phyloP scores from a whole-genome alignment of 1,284 basidiomycete genomes.

The Tremellales sp. region DNA sequence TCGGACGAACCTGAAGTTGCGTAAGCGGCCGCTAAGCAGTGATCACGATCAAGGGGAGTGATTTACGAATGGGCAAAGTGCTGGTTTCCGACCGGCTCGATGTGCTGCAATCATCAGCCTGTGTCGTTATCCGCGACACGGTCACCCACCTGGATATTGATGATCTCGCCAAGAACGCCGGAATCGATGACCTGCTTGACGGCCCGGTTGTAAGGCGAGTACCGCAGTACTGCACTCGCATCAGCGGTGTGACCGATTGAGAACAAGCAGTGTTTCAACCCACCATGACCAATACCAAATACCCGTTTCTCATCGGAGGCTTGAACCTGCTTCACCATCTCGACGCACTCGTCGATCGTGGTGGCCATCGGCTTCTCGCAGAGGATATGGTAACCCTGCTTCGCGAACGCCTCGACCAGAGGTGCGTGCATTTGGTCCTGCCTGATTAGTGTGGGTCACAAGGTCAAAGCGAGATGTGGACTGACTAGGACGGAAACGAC shows the following conservation, averaged over 20 bases:
- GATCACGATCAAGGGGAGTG: too few relatives aligned
- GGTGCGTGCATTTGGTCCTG: constrained; percentile 67
- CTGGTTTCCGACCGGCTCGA: constrained; percentile 15
- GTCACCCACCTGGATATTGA: constrained; percentile 62
- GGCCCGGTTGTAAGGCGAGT: constrained; percentile 72
- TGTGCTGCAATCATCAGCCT: too few relatives aligned
- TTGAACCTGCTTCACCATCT: constrained; percentile 67
- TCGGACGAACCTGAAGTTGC: constrained; percentile 58
- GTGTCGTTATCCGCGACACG: constrained; percentile 45
- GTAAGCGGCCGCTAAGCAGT: too few relatives aligned
- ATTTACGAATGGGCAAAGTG: too few relatives aligned
- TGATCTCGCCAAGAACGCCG: constrained; percentile 64
- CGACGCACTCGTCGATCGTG: constrained; percentile 63
- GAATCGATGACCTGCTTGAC: constrained; percentile 67
- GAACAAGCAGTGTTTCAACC: constrained; percentile 9
- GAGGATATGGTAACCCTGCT: constrained; percentile 76
- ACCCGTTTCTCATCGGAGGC: constrained; percentile 54
- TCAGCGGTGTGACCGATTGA: not conserved
- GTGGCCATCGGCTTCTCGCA: constrained; percentile 91
- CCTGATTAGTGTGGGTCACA: too few relatives aligned
- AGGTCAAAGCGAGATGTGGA: not conserved
- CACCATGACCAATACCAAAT: constrained; percentile 81
- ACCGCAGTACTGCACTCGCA: constrained; percentile 64
- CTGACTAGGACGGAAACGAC: constrained; percentile 58
- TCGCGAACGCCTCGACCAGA: constrained; percentile 66